Conservation (phyloP, 352 stramenopile genomes). For the Phytophthora fragariae region DNA sequence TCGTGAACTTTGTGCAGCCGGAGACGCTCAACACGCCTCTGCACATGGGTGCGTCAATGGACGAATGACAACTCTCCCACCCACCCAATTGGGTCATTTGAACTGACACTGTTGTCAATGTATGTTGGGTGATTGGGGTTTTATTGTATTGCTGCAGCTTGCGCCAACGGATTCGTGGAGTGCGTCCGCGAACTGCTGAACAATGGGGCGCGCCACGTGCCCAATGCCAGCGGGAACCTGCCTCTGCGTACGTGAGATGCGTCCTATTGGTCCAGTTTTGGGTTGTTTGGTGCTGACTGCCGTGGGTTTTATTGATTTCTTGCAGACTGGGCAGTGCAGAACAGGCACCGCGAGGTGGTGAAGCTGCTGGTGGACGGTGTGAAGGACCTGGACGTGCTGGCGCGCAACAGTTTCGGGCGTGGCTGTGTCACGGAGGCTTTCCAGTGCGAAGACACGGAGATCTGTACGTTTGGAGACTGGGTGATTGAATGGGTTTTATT, state of each 20-base stretch:
- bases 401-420: slow-evolving; percentile 83
- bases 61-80: not conserved
- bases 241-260: slow-evolving; percentile 64
- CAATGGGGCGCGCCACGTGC: slow-evolving; percentile 62
- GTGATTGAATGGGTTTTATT: not conserved
- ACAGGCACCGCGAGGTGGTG: slow-evolving; percentile 83
- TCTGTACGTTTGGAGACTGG: slow-evolving; percentile 54
- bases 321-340: slow-evolving; percentile 89
- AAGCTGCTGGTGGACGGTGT: slow-evolving; percentile 77
- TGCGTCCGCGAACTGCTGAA: slow-evolving; percentile 73
- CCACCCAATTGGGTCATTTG: not conserved
- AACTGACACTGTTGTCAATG: not conserved
- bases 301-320: not conserved
- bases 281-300: not conserved
- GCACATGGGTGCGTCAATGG: slow-evolving; percentile 69
- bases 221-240: slow-evolving; percentile 79
- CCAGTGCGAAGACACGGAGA: slow-evolving; percentile 84
- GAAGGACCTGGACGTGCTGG: slow-evolving; percentile 80
- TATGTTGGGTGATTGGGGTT: not conserved
- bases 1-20: slow-evolving; percentile 82
- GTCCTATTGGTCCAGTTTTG: not conserved
- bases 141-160: slow-evolving; percentile 49
- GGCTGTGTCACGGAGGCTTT: slow-evolving; percentile 88
- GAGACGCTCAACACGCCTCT: slow-evolving; percentile 83
- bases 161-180: slow-evolving; percentile 75